Percentiles rank a stretch among this genome's conserved stretches.
These are phyloP conservation scores for Leccinum longicurvipes DNA, from an alignment of 768 basidiomycete species.

Conservation along the genomic window DNA sequence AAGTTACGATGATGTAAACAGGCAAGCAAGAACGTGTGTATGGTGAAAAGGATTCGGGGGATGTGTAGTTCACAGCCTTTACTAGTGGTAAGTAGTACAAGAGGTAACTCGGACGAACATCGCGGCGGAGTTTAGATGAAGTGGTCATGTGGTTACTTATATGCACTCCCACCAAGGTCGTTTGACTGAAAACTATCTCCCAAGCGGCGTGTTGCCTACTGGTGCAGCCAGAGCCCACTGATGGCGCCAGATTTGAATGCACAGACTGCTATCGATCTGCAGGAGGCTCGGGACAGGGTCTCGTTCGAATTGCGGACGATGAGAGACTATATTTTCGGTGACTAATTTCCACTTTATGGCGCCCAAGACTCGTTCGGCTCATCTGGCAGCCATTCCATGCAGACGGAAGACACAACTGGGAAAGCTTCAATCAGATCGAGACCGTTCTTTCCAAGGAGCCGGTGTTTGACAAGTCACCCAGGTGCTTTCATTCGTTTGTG, in stretches of 20 bases:
- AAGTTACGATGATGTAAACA: too few species aligned
- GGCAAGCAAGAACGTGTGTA: too few species aligned
- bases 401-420: slow-evolving; percentile 54
- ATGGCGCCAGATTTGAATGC: slow-evolving; percentile 33
- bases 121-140: too few species aligned
- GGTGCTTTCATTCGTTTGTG: slow-evolving; percentile 32
- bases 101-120: too few species aligned
- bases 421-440: slow-evolving; percentile 43
- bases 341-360: slow-evolving; percentile 15
- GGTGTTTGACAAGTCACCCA: slow-evolving; percentile 54
- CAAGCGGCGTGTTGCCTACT: too few species aligned
- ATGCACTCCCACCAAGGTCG: too few species aligned
- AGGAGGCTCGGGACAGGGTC: slow-evolving; percentile 41
- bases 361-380: not conserved
- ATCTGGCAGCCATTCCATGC: not conserved
- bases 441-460: slow-evolving; percentile 50
- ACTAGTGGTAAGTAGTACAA: too few species aligned
- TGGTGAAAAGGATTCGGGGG: too few species aligned
- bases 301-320: slow-evolving; percentile 43
- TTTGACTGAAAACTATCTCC: too few species aligned
- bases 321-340: slow-evolving; percentile 51
- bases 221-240: too few species aligned
- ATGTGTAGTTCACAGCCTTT: too few species aligned
- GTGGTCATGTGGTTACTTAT: too few species aligned
- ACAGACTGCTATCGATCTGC: slow-evolving; percentile 53